A percentile compares a stretch with the other conserved stretches of the same genome.
Conservation (phyloP, 495 filamentous ascomycete species). For the Thermochaetoides thermophila region DNA sequence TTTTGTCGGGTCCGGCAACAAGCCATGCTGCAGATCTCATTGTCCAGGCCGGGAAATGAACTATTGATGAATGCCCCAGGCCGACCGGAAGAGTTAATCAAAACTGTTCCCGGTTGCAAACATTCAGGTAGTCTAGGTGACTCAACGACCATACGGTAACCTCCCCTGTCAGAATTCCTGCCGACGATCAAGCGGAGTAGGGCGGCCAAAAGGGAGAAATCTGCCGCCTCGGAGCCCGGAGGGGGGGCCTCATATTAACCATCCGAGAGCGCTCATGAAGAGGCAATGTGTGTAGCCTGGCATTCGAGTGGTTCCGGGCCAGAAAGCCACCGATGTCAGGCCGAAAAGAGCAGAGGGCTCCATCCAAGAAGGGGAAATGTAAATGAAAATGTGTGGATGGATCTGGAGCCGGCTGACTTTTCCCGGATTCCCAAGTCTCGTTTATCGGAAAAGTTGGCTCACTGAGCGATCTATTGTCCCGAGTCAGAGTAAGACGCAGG, state of each 20-base stretch:
- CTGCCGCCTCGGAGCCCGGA: no score
- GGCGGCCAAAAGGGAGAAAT: no score
- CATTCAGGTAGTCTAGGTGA: no score
- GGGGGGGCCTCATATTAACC: no score
- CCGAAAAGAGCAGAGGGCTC: constrained; percentile 10
- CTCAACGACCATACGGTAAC: no score
- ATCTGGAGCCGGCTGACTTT: constrained; percentile 13
- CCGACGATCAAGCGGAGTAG: no score
- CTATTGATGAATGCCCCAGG: constrained; percentile 8
- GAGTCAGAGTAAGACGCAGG: no score
- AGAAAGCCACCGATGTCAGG: constrained; percentile 14
- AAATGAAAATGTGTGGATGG: constrained; percentile 5
- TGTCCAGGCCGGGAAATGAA: constrained; percentile 11
- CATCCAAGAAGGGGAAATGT: constrained; percentile 15
- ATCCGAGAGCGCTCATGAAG: no score
- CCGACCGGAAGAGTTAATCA: constrained; percentile 12
- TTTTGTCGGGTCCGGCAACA: constrained; percentile 4
- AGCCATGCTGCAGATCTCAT: constrained; percentile 17
- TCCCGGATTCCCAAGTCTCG: constrained; percentile 19
- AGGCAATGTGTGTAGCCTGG: no score
- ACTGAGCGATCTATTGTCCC: constrained; percentile 11
- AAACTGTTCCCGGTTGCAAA: constrained; percentile 14
- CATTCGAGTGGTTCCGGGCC: no score
- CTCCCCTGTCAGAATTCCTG: no score
- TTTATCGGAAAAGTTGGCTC: constrained; percentile 12